Evolutionary conservation across 2,329 filamentous ascomycete species (phyloP), one percentile per base, ranked within the genome.

Genomic region (Diaporthe sp.): DNA sequence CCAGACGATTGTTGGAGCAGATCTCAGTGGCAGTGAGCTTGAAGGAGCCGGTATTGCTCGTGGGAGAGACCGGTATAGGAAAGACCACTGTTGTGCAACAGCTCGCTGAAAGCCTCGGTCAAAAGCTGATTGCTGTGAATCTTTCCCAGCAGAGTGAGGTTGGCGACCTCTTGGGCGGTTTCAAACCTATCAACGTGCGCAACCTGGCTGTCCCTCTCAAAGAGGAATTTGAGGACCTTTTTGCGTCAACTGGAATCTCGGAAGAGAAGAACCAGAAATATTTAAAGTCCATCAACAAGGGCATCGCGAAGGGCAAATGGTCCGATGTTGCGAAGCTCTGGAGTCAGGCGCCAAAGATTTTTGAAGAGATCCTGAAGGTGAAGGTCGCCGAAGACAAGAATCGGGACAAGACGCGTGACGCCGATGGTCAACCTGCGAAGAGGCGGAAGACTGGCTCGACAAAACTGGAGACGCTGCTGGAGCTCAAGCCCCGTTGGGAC

Each of bases 21-120:
- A 94, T 98, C 73, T 92, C 94, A 1, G 92, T 95, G 51, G 94
- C 95, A 1, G 91, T 98, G 8, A 92, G 94, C 77, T 91, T 95
- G 80, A 90, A 91, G n/a, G 97, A 99, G 81, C 95, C 97, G 5
- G 91, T 98, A 1, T 86, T 99, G 25, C 91, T 99, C 39, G 97
- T 99, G n/a, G 97, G 97, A 82, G 97, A 99, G 86, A 99, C 97
- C 10, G 97, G 97, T 87, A 98, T 98, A 70, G 97, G 97, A 80
- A 99, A 99, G 85, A 99, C 97, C 0, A 98, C 97, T 0, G 94
- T 97, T 37, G 93, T 99, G 20, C 97, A 99, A 83, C 95, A 98
- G 82, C 88, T 99, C 74, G 95, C 97, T 0, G 92, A 94, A 75
- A 90, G 93, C 4, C 89, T 98, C 39, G 95, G 96, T 1, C 94